Conservation (phyloP, 768 basidiomycete species). For the Mrakia blollopis region DNA sequence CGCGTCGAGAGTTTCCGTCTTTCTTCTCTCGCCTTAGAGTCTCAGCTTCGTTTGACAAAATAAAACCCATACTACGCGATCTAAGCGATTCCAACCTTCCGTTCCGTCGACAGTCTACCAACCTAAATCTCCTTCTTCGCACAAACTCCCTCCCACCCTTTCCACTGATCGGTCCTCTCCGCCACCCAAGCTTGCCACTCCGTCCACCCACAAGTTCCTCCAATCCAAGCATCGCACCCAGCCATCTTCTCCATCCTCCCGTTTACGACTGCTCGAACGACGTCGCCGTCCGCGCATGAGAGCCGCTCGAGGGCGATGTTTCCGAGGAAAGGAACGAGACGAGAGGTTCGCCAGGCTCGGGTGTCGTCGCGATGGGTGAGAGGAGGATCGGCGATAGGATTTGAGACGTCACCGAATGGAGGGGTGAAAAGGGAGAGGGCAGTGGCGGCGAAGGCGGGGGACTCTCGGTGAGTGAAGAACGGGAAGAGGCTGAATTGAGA, state of each 20-base stretch:
- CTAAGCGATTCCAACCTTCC: too few relatives aligned
- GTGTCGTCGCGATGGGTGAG: conserved; percentile 38
- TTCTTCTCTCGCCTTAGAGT: too few relatives aligned
- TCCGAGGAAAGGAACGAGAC: conserved; percentile 47
- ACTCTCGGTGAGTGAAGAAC: conserved; percentile 49
- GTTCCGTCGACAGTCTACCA: too few relatives aligned
- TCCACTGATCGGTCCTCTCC: conserved; percentile 18
- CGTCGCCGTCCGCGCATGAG: conserved; percentile 36
- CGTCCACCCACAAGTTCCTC: conserved; percentile 37
- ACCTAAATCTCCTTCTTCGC: conserved; percentile 19
- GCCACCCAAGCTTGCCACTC: conserved; percentile 16
- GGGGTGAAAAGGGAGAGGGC: conserved; percentile 46
- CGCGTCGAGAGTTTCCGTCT: too few relatives aligned
- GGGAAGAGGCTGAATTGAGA: conserved; percentile 41
- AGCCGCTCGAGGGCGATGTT: conserved; percentile 47
- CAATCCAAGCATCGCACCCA: conserved; percentile 44
- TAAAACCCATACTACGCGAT: too few relatives aligned
- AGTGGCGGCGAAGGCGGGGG: conserved; percentile 45
- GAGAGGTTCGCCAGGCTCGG: conserved; percentile 46
- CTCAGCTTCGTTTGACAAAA: too few relatives aligned
- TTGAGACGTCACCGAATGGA: conserved; percentile 31
- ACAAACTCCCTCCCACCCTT: conserved; percentile 24
- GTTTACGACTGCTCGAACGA: conserved; percentile 46
- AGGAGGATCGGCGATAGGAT: conserved; percentile 36
- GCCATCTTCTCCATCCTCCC: conserved; percentile 43